Percentiles rank a stretch among this genome's conserved stretches.
These are phyloP conservation scores for Phaseolus lunatus DNA, from an alignment of 306 rosid genomes.

Conservation along the genomic window DNA sequence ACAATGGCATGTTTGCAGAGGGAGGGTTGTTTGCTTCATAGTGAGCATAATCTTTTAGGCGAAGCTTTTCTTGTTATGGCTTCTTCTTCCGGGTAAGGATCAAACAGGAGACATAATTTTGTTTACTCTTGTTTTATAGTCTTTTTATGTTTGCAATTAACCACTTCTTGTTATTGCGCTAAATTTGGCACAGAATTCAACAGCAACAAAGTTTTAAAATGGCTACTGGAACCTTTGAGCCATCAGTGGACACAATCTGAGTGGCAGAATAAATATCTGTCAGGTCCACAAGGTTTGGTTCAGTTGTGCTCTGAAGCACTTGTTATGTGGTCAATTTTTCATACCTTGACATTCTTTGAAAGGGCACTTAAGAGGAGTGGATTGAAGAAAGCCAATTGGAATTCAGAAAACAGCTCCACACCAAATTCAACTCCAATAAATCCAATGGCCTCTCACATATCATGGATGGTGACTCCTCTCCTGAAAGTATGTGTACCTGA, in stretches of 20 bases:
- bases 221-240: slow-evolving; percentile 92
- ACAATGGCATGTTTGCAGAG: slow-evolving; percentile 85
- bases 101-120: slow-evolving; percentile 19
- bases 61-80: slow-evolving; percentile 99
- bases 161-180: slow-evolving; percentile 39
- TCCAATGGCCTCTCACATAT: slow-evolving; percentile 90
- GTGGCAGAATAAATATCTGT: slow-evolving; percentile 91
- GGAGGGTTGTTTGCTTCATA: slow-evolving; percentile 86
- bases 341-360: slow-evolving; percentile 90
- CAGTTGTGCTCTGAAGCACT: slow-evolving; percentile 76
- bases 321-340: slow-evolving; percentile 93
- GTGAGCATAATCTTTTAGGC: slow-evolving; percentile 96
- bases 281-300: slow-evolving; percentile 84
- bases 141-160: slow-evolving; percentile 29
- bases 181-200: slow-evolving; percentile 69
- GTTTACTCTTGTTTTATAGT: slow-evolving; percentile 17
- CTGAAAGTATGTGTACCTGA: slow-evolving; percentile 67
- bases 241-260: slow-evolving; percentile 85
- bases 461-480: slow-evolving; percentile 97
- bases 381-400: slow-evolving; percentile 66
- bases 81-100: slow-evolving; percentile 90
- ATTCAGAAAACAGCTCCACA: slow-evolving; percentile 59
- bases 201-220: slow-evolving; percentile 95
- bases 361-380: slow-evolving; percentile 99
- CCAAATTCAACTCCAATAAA: slow-evolving; percentile 63